phyloP scores from a whole-genome alignment of 768 basidiomycete species.

The Leccinum longicurvipes region DNA sequence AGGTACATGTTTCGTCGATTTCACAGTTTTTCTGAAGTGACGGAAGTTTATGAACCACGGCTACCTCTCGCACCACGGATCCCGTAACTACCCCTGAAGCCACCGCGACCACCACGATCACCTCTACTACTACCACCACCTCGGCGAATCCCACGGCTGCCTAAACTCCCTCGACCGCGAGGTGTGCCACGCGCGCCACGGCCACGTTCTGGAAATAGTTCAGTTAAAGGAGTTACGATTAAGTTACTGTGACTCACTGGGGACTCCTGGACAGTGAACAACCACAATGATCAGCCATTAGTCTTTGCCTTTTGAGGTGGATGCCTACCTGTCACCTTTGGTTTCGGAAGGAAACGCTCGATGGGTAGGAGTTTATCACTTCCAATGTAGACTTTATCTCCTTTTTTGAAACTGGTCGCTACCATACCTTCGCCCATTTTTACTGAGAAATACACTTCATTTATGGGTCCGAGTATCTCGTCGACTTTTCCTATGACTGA shows the following conservation, averaged over 20 bases:
- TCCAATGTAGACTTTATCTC: slow-evolving; percentile 96
- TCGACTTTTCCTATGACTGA: slow-evolving; percentile 95
- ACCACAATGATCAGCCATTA: background rate
- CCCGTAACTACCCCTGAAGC: slow-evolving; percentile 46
- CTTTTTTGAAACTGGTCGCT: slow-evolving; percentile 92
- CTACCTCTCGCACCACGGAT: slow-evolving; percentile 44
- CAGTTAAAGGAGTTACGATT: slow-evolving; percentile 17
- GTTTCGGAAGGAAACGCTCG: slow-evolving; percentile 95
- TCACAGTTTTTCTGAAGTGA: background rate
- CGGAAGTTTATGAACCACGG: slow-evolving; percentile 43
- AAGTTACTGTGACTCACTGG: slow-evolving; percentile 6
- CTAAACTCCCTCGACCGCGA: slow-evolving; percentile 25
- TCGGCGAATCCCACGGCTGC: slow-evolving; percentile 34
- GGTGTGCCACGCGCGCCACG: slow-evolving; percentile 33
- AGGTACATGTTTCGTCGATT: background rate
- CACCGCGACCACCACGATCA: slow-evolving; percentile 43
- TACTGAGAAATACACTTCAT: slow-evolving; percentile 96
- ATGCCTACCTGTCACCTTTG: slow-evolving; percentile 74
- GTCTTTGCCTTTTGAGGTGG: slow-evolving; percentile 18
- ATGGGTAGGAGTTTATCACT: slow-evolving; percentile 97
- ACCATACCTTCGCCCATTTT: slow-evolving; percentile 98
- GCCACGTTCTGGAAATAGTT: slow-evolving; percentile 44
- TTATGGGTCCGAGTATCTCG: slow-evolving; percentile 99
- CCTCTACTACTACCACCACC: slow-evolving; percentile 33
- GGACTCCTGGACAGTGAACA: slow-evolving; percentile 27